Conservation (phyloP, 2,329 filamentous ascomycete species). For the Cladophialophora exuberans region DNA sequence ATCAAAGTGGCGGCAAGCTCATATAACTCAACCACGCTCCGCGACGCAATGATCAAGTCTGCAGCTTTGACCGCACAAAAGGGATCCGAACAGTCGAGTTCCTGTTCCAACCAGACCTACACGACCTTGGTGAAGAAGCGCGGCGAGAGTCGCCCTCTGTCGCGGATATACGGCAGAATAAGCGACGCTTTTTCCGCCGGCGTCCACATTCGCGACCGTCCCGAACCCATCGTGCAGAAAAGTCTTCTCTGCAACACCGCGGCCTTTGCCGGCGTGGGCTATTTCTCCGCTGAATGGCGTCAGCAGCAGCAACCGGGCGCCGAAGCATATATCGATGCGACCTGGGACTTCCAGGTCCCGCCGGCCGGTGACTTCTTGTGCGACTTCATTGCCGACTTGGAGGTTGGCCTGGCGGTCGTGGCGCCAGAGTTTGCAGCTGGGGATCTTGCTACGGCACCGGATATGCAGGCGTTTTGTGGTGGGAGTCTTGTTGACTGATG, state of each 20-base stretch:
- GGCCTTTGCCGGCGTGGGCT: not conserved
- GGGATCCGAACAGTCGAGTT: not conserved
- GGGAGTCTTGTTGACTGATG: too few species aligned
- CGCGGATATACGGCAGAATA: conserved; percentile 1
- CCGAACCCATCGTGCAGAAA: not conserved
- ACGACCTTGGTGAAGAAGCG: not conserved
- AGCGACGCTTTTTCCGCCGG: not conserved
- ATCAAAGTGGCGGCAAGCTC: conserved; percentile 4
- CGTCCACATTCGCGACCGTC: not conserved
- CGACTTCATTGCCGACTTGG: conserved; percentile 1
- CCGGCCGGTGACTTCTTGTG: not conserved
- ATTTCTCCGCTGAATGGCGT: not conserved
- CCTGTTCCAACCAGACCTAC: conserved; percentile 2
- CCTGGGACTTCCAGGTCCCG: not conserved
- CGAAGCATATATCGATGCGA: conserved; percentile 5
- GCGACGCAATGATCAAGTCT: conserved; percentile 4
- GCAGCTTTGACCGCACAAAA: conserved; percentile 1
- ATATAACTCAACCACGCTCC: not conserved
- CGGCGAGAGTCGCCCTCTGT: not conserved
- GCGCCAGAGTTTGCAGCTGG: not conserved
- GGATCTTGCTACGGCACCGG: not conserved
- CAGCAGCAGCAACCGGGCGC: not conserved
- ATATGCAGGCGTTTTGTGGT: too few species aligned
- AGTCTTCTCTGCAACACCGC: not conserved
- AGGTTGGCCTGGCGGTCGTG: not conserved